A percentile compares a stretch with the other conserved stretches of the same genome.
phyloP scores from a whole-genome alignment of 1,139 yeast genomes.

The Lizanozyma gosingica region DNA sequence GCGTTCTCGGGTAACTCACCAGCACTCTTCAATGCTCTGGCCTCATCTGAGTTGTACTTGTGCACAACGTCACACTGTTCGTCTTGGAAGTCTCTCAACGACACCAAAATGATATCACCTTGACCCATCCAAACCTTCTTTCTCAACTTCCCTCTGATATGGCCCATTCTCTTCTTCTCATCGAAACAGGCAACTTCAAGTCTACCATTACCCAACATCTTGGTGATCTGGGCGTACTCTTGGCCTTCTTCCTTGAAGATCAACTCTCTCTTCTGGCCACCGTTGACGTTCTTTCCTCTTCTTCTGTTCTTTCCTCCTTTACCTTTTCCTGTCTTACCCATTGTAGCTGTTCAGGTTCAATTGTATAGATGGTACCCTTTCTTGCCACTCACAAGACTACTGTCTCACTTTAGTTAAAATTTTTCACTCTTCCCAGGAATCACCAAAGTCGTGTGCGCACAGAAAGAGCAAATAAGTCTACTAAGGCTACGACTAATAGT shows the following conservation, averaged over 20 bases:
- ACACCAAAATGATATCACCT: slow-evolving; percentile 93
- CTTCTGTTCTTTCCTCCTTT: slow-evolving; percentile 84
- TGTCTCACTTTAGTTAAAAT: background rate
- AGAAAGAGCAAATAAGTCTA: too few species aligned
- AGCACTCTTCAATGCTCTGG: slow-evolving; percentile 88
- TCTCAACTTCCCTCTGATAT: slow-evolving; percentile 97
- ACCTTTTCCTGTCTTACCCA: slow-evolving; percentile 48
- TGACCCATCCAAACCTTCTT: slow-evolving; percentile 99
- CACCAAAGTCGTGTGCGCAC: background rate
- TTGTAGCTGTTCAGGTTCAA: slow-evolving; percentile 8
- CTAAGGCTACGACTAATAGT: too few species aligned
- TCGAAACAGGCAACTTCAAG: slow-evolving; percentile 93
- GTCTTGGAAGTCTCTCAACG: slow-evolving; percentile 97
- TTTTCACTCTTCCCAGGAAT: background rate
- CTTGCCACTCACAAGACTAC: background rate
- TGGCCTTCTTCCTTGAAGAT: slow-evolving; percentile 92
- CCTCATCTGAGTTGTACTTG: slow-evolving; percentile 95
- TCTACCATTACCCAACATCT: slow-evolving; percentile 98
- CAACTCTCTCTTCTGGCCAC: slow-evolving; percentile 89
- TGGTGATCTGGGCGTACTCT: slow-evolving; percentile 96
- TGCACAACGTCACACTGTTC: slow-evolving; percentile 97
- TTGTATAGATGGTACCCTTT: too few species aligned
- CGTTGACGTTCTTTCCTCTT: slow-evolving; percentile 96
- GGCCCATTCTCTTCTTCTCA: slow-evolving; percentile 89
- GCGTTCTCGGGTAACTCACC: slow-evolving; percentile 98